Conservation (phyloP, 1,284 basidiomycete species). For the Cutaneotrichosporon curvatum region DNA sequence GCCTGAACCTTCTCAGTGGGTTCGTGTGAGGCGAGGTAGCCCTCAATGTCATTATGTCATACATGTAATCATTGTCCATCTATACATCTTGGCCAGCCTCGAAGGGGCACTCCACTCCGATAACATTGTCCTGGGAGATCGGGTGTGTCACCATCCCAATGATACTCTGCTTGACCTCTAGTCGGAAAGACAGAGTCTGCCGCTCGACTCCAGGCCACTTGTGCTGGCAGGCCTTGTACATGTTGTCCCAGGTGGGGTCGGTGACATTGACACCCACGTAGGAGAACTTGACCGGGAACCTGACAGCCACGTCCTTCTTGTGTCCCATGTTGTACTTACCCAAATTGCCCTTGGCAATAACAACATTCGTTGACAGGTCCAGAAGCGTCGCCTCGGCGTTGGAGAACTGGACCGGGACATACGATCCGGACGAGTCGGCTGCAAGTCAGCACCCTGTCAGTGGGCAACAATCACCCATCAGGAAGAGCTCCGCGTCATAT, state of each 20-base stretch:
- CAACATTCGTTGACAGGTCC: constrained; percentile 57
- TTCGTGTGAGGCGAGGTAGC: too few species aligned
- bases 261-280: constrained; percentile 71
- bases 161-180: constrained; percentile 63
- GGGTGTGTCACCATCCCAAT: constrained; percentile 58
- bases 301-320: constrained; percentile 56
- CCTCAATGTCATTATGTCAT: too few species aligned
- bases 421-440: constrained; percentile 63
- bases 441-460: neutral
- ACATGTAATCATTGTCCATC: neutral
- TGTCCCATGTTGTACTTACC: constrained; percentile 57
- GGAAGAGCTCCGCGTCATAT: constrained; percentile 64
- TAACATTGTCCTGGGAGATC: constrained; percentile 54
- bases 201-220: constrained; percentile 54
- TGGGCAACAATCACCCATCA: constrained; percentile 49
- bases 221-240: constrained; percentile 72
- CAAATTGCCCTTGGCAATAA: constrained; percentile 61
- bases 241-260: constrained; percentile 71
- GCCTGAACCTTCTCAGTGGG: too few species aligned
- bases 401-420: constrained; percentile 64
- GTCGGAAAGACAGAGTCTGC: constrained; percentile 60
- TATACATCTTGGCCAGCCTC: constrained; percentile 51
- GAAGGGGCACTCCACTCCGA: constrained; percentile 65
- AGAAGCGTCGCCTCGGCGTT: constrained; percentile 54
- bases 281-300: constrained; percentile 68